Evolutionary conservation across 1,284 basidiomycete species (phyloP).

Genomic region (Naganishia cerealis): DNA sequence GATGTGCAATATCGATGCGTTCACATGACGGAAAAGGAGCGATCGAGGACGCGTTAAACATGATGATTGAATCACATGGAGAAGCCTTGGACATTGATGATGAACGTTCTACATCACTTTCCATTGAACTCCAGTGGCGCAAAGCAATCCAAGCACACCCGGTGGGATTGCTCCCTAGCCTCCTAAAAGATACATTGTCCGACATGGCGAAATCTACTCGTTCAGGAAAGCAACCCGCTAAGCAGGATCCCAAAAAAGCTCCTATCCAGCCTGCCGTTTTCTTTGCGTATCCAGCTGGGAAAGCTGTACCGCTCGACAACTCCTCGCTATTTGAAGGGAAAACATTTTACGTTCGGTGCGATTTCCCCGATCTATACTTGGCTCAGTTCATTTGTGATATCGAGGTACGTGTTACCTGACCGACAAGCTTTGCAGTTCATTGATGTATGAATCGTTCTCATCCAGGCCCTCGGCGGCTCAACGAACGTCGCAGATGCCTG

Average conservation of each 20-base stretch:
- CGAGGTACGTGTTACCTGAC: slow-evolving; percentile 13
- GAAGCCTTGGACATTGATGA: too few species aligned
- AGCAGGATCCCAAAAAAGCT: neutral
- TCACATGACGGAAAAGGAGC: slow-evolving; percentile 7
- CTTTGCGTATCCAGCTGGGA: slow-evolving; percentile 12
- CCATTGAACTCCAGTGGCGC: too few species aligned
- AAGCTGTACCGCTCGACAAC: slow-evolving; percentile 17
- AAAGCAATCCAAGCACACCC: neutral
- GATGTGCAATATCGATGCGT: too few species aligned
- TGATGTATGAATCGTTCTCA: neutral
- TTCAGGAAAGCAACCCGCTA: neutral
- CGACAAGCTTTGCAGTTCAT: neutral
- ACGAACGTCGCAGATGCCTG: slow-evolving; percentile 7
- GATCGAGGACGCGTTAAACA: slow-evolving; percentile 10
- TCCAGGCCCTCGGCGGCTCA: slow-evolving; percentile 9
- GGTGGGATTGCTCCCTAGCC: neutral
- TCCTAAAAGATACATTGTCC: neutral
- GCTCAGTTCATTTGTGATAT: slow-evolving; percentile 24
- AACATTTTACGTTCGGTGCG: slow-evolving; percentile 20
- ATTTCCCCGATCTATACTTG: slow-evolving; percentile 18
- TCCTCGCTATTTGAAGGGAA: slow-evolving; percentile 20
- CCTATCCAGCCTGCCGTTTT: slow-evolving; percentile 4
- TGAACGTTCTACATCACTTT: too few species aligned
- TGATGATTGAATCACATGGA: too few species aligned
- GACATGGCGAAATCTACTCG: slow-evolving; percentile 2